These are phyloP conservation scores for Fusarium liriodendri DNA, from an alignment of 2,329 filamentous ascomycete species.

Conservation along the genomic window DNA sequence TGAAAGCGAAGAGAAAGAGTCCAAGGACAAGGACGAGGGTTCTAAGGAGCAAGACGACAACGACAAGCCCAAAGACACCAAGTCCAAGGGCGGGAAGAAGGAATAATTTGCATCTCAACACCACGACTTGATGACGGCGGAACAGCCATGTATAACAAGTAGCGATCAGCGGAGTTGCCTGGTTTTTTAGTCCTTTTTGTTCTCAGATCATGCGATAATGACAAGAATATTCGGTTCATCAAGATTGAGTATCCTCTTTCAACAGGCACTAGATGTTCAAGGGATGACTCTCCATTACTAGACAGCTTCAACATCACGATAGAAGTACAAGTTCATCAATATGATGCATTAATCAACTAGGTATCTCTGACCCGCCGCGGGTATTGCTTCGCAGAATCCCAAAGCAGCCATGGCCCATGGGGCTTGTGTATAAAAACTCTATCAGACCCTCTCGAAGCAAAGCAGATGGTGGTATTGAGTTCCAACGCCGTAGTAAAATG, in stretches of 20 bases:
- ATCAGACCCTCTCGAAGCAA: constrained; percentile 37
- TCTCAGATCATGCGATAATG: constrained; percentile 18
- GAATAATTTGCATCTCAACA: constrained; percentile 9
- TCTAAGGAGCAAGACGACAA: constrained; percentile 35
- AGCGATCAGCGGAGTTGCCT: constrained; percentile 25
- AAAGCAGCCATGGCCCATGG: constrained; percentile 24
- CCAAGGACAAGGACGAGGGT: constrained; percentile 28
- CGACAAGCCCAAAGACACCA: constrained; percentile 7
- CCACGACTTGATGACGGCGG: not conserved
- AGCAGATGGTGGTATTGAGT: constrained; percentile 42
- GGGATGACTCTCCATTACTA: not conserved
- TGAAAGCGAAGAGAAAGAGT: constrained; percentile 38
- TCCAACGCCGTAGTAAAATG: constrained; percentile 45
- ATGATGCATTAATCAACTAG: constrained; percentile 45
- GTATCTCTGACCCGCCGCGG: constrained; percentile 41
- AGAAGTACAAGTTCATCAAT: constrained; percentile 29
- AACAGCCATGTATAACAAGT: constrained; percentile 3
- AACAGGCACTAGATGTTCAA: not conserved
- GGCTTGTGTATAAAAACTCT: constrained; percentile 30
- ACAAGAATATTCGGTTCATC: constrained; percentile 15
- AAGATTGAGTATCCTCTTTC: not conserved
- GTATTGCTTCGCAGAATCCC: constrained; percentile 39
- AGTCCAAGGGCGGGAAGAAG: constrained; percentile 15
- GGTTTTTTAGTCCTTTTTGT: not conserved
- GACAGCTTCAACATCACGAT: not conserved